A percentile compares a stretch with the other conserved stretches of the same genome.
phyloP scores from a whole-genome alignment of 2,329 filamentous ascomycete genomes.

The Atkinsonella texensis region DNA sequence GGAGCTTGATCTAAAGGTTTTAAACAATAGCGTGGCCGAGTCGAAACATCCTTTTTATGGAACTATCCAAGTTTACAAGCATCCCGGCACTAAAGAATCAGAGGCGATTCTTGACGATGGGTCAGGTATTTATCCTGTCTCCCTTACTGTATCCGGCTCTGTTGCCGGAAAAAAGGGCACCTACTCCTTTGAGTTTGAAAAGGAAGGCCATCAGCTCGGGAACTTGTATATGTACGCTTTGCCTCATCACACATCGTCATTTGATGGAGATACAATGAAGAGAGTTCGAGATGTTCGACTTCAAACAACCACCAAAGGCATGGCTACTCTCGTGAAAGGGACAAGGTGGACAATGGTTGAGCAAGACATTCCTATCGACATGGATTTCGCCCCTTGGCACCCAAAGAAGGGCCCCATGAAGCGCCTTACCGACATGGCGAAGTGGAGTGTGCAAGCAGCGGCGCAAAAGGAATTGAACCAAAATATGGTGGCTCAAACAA shows the following conservation, averaged over 20 bases:
- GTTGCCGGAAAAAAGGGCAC: conserved; percentile 46
- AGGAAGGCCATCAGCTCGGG: conserved; percentile 47
- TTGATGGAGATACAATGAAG: conserved; percentile 45
- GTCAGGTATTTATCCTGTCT: conserved; percentile 61
- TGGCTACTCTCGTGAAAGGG: conserved; percentile 58
- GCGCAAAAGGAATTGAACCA: conserved; percentile 65
- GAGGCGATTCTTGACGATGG: conserved; percentile 65
- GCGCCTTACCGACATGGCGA: conserved; percentile 39
- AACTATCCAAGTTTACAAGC: conserved; percentile 72
- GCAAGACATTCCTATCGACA: conserved; percentile 53
- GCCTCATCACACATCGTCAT: conserved; percentile 72
- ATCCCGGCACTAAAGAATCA: conserved; percentile 40
- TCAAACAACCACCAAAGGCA: conserved; percentile 75
- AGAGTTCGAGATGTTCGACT: conserved; percentile 46
- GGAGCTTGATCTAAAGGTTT: conserved; percentile 54
- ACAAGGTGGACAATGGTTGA: conserved; percentile 73
- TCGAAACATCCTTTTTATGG: conserved; percentile 61
- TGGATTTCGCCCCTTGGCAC: conserved; percentile 73
- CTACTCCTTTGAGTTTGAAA: conserved; percentile 66
- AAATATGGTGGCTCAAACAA: conserved; percentile 59
- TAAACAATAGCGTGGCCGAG: conserved; percentile 52
- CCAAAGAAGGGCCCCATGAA: conserved; percentile 36
- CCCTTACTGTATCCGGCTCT: conserved; percentile 51
- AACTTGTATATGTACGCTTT: conserved; percentile 75
- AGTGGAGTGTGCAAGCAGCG: conserved; percentile 45